Evolutionary conservation across 805 yeast genomes (phyloP), one percentile per base, ranked within the genome.

Genomic region (Starmera dryadoides): DNA sequence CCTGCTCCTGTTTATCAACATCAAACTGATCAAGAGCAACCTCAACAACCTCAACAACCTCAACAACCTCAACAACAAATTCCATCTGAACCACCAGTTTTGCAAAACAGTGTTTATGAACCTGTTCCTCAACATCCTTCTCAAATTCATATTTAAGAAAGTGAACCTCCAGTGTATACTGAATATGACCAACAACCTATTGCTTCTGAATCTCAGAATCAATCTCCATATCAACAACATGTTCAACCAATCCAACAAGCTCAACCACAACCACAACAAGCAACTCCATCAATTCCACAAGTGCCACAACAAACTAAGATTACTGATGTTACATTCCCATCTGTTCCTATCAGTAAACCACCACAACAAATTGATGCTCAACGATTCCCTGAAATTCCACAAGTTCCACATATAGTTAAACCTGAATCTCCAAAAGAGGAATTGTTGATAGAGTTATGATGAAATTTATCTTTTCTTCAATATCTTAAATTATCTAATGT

Each of bases 311-410:
- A 37, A 9, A 43, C 47, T 30, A 56, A 50, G 33, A 58, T 65
- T 17, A 66, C 69, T 1, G 59, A 59, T 35, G 57, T 58, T 42
- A 53, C 63, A 37, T 67, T 67, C 43, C 72, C 72, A 23, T 58
- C 64, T 19, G 71, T 67, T 3, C 72, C 72, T 3, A 43, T 55
- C 11, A 52, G 49, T 16, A 63, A 55, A 34, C 52, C 44, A 23
- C 41, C 49, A 38, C 40, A 30, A 30, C 33, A 25, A 18, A 17
- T 18, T 2, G 22, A 29, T 6, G 4, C n/a, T n/a, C n/a, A 22
- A 22, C 25, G 7, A 10, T 10, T 12, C 12, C 28, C 9, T 11
- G 9, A 10, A 4, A n/a, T 12, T 10, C 28, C 11, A 25, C 28
- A 25, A 25, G 10, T 12, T 25, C 28, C 28, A 11, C 28, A 25